Evolutionary conservation across 148 eudicot genomes (phyloP).

Genomic region (Chenopodium berlandieri): DNA sequence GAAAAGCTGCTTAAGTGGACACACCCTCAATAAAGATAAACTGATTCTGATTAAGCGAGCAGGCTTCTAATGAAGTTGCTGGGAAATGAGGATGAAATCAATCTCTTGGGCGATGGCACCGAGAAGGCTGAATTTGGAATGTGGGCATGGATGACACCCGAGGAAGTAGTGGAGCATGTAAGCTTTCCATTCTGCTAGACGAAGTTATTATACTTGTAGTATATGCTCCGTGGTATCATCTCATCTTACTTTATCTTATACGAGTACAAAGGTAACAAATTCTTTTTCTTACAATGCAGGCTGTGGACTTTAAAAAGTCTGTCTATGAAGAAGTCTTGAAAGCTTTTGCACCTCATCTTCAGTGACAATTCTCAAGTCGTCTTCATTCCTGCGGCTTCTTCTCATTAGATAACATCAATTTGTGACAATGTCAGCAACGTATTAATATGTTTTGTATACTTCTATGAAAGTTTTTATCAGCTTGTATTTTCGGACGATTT

Average conservation of each 20-base stretch:
- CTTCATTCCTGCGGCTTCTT: not conserved
- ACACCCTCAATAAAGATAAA: not conserved
- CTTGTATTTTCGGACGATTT: too few relatives aligned
- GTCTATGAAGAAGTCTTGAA: slow-evolving; percentile 75
- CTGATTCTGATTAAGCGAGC: slow-evolving; percentile 6
- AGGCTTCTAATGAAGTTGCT: slow-evolving; percentile 85
- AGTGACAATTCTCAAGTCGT: slow-evolving; percentile 21
- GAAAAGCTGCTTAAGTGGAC: not conserved
- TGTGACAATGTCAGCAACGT: not conserved
- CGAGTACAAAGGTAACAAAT: not conserved
- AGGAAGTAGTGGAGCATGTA: slow-evolving; percentile 68
- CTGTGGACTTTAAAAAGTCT: slow-evolving; percentile 83
- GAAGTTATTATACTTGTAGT: not conserved
- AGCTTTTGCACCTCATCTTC: slow-evolving; percentile 69
- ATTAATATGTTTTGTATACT: not conserved
- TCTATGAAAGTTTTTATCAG: not conserved
- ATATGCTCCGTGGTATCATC: not conserved
- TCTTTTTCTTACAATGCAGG: slow-evolving; percentile 45
- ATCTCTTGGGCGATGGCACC: slow-evolving; percentile 83
- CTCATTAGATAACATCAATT: not conserved
- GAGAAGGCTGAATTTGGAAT: slow-evolving; percentile 93
- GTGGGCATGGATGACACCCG: slow-evolving; percentile 92
- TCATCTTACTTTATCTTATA: not conserved
- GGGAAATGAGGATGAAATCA: slow-evolving; percentile 79
- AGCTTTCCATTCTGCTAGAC: slow-evolving; percentile 17